Evolutionary conservation across 768 basidiomycete species (phyloP).

Genomic region (Ramaria sp.): DNA sequence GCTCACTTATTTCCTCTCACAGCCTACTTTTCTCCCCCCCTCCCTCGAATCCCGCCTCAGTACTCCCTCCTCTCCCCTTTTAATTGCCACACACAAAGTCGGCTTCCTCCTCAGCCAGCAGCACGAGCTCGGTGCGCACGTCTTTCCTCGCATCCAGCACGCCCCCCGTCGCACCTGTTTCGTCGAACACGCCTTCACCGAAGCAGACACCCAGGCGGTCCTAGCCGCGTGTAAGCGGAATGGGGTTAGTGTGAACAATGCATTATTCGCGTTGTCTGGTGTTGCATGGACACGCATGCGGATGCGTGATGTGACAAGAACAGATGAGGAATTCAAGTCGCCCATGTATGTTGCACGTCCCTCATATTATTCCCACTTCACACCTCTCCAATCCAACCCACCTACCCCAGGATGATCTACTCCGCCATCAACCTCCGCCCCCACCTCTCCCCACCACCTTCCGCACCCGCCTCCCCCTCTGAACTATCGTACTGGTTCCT

Average conservation of each 20-base stretch:
- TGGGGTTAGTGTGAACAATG: conserved; percentile 12
- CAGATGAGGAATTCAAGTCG: neutral
- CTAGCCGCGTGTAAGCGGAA: conserved; percentile 12
- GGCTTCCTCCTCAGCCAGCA: neutral
- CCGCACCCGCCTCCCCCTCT: conserved; percentile 1
- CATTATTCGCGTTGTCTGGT: conserved; percentile 13
- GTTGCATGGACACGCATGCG: conserved; percentile 14
- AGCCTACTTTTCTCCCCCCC: neutral
- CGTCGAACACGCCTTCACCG: neutral
- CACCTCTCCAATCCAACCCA: conserved; percentile 5
- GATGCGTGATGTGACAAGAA: neutral
- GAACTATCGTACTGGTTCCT: conserved; percentile 10
- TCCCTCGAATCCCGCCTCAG: neutral
- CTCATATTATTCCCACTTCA: neutral
- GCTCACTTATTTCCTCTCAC: neutral
- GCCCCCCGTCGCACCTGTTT: neutral
- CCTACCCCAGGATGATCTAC: conserved; percentile 8
- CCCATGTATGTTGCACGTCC: neutral
- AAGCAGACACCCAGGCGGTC: conserved; percentile 10
- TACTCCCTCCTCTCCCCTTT: neutral
- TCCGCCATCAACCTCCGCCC: conserved; percentile 15
- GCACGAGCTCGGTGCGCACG: neutral
- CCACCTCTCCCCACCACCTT: conserved; percentile 9
- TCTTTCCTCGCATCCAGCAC: neutral
- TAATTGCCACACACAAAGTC: neutral